Percentiles rank a stretch among this genome's conserved stretches.
phyloP scores from a whole-genome alignment of 768 basidiomycete genomes.

The Mycena rebaudengoi region DNA sequence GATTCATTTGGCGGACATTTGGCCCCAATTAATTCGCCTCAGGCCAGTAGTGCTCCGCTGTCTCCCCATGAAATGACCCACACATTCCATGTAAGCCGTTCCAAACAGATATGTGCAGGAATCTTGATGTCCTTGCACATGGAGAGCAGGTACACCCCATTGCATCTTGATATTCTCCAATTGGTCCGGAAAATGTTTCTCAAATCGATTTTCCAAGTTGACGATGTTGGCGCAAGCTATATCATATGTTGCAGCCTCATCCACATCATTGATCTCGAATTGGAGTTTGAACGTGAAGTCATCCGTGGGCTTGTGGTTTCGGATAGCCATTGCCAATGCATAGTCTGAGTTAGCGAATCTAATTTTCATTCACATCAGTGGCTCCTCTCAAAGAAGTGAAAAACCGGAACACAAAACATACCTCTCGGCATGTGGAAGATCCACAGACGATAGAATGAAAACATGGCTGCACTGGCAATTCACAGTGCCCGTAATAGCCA shows the following conservation, averaged over 20 bases:
- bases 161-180: slow-evolving; percentile 9
- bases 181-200: slow-evolving; percentile 17
- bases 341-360: neutral
- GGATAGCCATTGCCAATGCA: slow-evolving; percentile 16
- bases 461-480: slow-evolving; percentile 11
- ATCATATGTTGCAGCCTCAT: slow-evolving; percentile 22
- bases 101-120: slow-evolving; percentile 28
- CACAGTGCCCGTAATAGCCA: slow-evolving; percentile 30
- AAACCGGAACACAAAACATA: neutral
- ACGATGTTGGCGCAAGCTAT: slow-evolving; percentile 27
- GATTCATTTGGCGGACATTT: slow-evolving; percentile 32
- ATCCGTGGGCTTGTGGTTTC: neutral
- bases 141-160: slow-evolving; percentile 25
- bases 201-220: slow-evolving; percentile 1
- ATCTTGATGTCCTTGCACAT: slow-evolving; percentile 30
- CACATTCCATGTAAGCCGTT: slow-evolving; percentile 24
- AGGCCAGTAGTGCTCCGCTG: neutral
- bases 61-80: slow-evolving; percentile 33
- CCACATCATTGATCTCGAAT: slow-evolving; percentile 1
- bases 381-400: neutral
- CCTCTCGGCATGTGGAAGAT: neutral
- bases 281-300: neutral
- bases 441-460: neutral
- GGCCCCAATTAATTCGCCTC: slow-evolving; percentile 12
- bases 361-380: neutral